Percentiles rank a stretch among this genome's conserved stretches.
These are phyloP conservation scores for Cladophialophora carrionii DNA, from an alignment of 2,329 filamentous ascomycete species.

Conservation along the genomic window DNA sequence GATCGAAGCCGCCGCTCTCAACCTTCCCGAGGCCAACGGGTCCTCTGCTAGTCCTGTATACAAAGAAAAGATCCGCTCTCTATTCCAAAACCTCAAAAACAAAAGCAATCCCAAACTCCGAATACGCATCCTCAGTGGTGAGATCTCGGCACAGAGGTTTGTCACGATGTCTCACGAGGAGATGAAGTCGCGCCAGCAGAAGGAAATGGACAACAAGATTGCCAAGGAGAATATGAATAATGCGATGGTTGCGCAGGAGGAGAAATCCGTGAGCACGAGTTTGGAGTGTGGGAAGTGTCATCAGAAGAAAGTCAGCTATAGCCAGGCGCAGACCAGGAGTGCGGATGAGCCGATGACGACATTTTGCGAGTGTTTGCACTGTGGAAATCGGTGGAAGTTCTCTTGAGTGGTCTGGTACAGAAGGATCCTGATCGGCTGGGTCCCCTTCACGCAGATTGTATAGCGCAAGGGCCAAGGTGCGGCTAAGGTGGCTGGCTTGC, in stretches of 20 bases:
- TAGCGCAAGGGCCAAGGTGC: not conserved
- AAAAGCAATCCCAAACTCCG: constrained; percentile 81
- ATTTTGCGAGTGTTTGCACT: constrained; percentile 54
- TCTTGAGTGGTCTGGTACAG: constrained; percentile 18
- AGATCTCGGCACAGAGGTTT: constrained; percentile 72
- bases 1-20: constrained; percentile 75
- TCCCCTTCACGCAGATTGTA: not conserved
- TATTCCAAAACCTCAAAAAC: constrained; percentile 94
- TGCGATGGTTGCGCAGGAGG: constrained; percentile 88
- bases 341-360: constrained; percentile 81
- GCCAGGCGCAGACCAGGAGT: constrained; percentile 90
- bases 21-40: constrained; percentile 59
- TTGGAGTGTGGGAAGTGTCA: constrained; percentile 91
- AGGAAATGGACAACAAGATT: constrained; percentile 73
- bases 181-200: constrained; percentile 82
- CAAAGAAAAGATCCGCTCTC: constrained; percentile 83
- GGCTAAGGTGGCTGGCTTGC: not conserved
- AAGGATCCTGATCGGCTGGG: not conserved
- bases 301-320: constrained; percentile 92
- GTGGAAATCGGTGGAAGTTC: constrained; percentile 52
- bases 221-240: constrained; percentile 95
- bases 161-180: constrained; percentile 88
- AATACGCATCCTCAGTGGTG: constrained; percentile 71
- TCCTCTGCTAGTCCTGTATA: constrained; percentile 74
- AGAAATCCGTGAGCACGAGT: constrained; percentile 86